Evolutionary conservation across 2,329 filamentous ascomycete species (phyloP).

Genomic region (Myriosclerotinia curreyana): DNA sequence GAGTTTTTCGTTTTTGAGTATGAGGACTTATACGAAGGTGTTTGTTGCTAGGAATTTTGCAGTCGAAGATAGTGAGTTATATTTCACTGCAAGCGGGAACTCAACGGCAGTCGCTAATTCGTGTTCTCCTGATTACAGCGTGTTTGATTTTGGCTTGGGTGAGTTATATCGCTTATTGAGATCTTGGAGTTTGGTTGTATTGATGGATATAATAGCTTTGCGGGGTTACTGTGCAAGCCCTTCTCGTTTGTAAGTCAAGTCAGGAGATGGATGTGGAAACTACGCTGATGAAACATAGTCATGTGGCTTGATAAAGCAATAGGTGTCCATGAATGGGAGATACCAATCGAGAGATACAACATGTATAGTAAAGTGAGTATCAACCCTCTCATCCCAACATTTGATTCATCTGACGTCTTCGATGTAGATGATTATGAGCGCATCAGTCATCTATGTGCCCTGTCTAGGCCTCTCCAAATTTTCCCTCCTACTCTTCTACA

Average conservation of each 20-base stretch:
- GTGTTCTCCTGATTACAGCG: background rate
- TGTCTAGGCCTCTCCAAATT: slow-evolving; percentile 19
- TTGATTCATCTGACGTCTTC: background rate
- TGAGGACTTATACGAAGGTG: slow-evolving; percentile 8
- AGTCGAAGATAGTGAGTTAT: slow-evolving; percentile 5
- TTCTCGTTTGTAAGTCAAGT: slow-evolving; percentile 4
- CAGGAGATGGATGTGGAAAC: background rate
- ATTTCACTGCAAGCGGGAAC: too few species aligned
- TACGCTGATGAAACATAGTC: background rate
- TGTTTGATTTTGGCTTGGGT: slow-evolving; percentile 18
- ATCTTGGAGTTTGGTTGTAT: background rate
- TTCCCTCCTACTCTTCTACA: slow-evolving; percentile 17
- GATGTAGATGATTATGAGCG: slow-evolving; percentile 13
- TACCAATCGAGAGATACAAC: slow-evolving; percentile 1
- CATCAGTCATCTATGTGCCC: slow-evolving; percentile 11
- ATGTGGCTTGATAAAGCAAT: slow-evolving; percentile 5
- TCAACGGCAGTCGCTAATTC: background rate
- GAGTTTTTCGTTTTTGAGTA: background rate
- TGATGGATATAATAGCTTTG: slow-evolving; percentile 4
- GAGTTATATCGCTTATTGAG: background rate
- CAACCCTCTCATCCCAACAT: background rate
- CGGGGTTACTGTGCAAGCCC: slow-evolving; percentile 1
- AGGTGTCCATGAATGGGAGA: slow-evolving; percentile 14
- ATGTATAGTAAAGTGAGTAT: slow-evolving; percentile 6
- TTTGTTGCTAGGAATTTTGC: slow-evolving; percentile 12